phyloP scores from a whole-genome alignment of 2,329 filamentous ascomycete genomes.

The Pseudohalonectria lignicola region DNA sequence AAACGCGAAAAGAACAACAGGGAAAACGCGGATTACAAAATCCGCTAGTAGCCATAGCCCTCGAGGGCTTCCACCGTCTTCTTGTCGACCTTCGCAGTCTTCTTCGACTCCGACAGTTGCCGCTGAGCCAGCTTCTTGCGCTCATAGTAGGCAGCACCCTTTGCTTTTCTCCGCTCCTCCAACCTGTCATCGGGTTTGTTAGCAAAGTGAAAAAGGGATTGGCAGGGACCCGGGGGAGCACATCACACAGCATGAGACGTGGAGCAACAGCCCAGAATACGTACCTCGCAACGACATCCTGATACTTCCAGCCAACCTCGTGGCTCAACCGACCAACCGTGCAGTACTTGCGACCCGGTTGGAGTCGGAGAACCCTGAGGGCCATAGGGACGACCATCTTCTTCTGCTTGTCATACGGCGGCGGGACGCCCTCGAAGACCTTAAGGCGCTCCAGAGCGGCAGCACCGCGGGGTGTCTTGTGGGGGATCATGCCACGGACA shows the following conservation, averaged over 20 bases:
- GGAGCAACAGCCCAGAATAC: too few relatives aligned
- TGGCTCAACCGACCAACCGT: conserved; percentile 94
- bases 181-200: conserved; percentile 48
- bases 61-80: conserved; percentile 85
- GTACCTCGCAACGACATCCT: conserved; percentile 96
- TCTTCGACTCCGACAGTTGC: conserved; percentile 87
- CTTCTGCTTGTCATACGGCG: conserved; percentile 99
- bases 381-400: conserved; percentile 98
- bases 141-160: conserved; percentile 98
- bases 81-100: conserved; percentile 75
- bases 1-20: conserved; percentile 35
- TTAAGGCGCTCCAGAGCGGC: conserved; percentile 97
- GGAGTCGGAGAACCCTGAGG: conserved; percentile 88
- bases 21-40: conserved; percentile 24
- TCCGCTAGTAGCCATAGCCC: conserved; percentile 75
- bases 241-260: neutral
- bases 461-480: conserved; percentile 98
- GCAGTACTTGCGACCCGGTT: conserved; percentile 99
- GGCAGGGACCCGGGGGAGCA: neutral
- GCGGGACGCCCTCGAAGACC: conserved; percentile 98
- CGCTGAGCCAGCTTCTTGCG: conserved; percentile 95
- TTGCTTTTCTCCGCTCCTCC: conserved; percentile 99
- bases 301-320: conserved; percentile 99
- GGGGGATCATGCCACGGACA: conserved; percentile 98
- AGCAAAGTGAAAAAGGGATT: conserved; percentile 1